Evolutionary conservation across 495 filamentous ascomycete genomes (phyloP), one percentile per base, ranked within the genome.

Genomic region (Glutinoglossum americanum): DNA sequence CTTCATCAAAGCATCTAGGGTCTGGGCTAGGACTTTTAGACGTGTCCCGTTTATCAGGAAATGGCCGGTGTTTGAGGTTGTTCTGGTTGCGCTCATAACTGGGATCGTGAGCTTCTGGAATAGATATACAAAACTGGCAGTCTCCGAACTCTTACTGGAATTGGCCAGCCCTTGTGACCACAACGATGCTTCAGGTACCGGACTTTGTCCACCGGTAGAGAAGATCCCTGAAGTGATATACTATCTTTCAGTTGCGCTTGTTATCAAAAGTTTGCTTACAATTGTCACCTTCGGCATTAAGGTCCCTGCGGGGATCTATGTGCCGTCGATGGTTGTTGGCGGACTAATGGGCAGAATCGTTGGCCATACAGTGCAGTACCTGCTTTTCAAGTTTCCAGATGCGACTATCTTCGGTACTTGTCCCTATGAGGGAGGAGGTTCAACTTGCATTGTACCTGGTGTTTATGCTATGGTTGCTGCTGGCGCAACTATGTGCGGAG

Each of bases 321-420:
- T 98, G 0, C 92, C 92, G 3, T 93, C 87, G 62, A 98, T 98
- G 92, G 92, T 98, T 33, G 87, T 95, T 51, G 92, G 92, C 58
- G 92, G 92, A 65, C 72, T 98, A 44, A 82, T 94, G 74, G 92
- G 92, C 33, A 84, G 92, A 2, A 79, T 88, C 17, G 80, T 95
- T 54, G 92, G 92, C 0, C 89, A 96, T 64, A 62, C 80, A 10
- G 83, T 94, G 0, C 92, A 98, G 65, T 92, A 87, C 69, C 67
- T 85, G 48, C 85, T 85, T 13, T 72, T 87, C 54, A 76, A 77
- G 49, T 84, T 84, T 64, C 85, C 89, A 0, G 70, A 78, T 56
- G 82, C 79, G 58, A 69, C 77, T 28, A 69, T 94, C 13, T 95
- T 89, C 69, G 77, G 79, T 23, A 73, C 73, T 1, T 97, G 92